Evolutionary conservation across 768 basidiomycete species (phyloP).

Genomic region (Boletus rubroflammeus): DNA sequence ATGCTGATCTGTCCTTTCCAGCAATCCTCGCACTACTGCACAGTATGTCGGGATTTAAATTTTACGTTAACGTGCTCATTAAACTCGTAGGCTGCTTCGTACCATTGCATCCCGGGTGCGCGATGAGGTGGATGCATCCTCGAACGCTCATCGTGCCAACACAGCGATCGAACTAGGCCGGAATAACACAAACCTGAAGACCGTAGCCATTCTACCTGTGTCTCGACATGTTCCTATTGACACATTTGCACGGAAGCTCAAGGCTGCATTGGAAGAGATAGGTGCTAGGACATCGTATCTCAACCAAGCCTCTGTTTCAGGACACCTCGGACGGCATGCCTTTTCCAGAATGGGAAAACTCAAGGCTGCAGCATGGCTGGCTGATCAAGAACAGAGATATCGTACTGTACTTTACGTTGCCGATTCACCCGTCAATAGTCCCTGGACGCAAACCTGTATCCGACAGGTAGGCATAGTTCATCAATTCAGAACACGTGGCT

Average conservation of each 20-base stretch:
- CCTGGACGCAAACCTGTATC: conserved; percentile 98
- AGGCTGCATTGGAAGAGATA: conserved; percentile 82
- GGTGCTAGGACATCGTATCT: conserved; percentile 92
- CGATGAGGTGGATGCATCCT: conserved; percentile 69
- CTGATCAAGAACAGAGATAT: conserved; percentile 92
- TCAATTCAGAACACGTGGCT: conserved; percentile 3
- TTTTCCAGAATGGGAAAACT: conserved; percentile 97
- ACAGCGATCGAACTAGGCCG: conserved; percentile 59
- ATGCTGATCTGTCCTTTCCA: conserved; percentile 25
- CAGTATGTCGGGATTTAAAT: conserved; percentile 48
- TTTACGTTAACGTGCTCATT: not conserved
- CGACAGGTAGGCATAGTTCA: conserved; percentile 59
- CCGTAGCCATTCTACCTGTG: conserved; percentile 87
- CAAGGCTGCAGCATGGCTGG: conserved; percentile 88
- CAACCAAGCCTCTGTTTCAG: conserved; percentile 90
- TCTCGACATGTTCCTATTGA: conserved; percentile 87
- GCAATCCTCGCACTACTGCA: conserved; percentile 82
- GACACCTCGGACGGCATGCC: conserved; percentile 89
- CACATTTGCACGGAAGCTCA: conserved; percentile 85
- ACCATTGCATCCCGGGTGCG: conserved; percentile 93
- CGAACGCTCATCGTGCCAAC: conserved; percentile 48
- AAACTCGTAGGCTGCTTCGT: conserved; percentile 55
- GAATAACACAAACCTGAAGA: conserved; percentile 88
- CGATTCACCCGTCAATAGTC: conserved; percentile 89
- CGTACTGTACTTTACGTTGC: conserved; percentile 94